Evolutionary conservation across 805 yeast genomes (phyloP).

Genomic region (Ogataea paraovalis): DNA sequence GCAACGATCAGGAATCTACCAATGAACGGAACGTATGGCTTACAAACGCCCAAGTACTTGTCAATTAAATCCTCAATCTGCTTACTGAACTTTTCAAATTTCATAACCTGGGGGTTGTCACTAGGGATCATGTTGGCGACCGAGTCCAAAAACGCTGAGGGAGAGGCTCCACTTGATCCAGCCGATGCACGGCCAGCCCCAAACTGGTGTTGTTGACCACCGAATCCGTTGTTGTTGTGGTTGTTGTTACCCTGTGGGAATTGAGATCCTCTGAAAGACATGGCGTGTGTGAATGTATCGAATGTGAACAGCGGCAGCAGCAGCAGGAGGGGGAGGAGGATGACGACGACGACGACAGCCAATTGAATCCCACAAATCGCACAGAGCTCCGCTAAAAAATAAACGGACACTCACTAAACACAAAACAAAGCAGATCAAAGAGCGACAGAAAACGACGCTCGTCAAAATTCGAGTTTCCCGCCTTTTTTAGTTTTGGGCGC

Average conservation of each 20-base stretch:
- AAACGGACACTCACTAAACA: too few relatives aligned
- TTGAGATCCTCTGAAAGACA: slow-evolving; percentile 33
- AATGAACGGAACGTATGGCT: slow-evolving; percentile 78
- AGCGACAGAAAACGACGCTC: too few relatives aligned
- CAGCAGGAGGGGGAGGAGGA: too few relatives aligned
- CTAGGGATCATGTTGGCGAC: slow-evolving; percentile 30
- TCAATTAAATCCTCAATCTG: slow-evolving; percentile 53
- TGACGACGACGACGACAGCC: background rate
- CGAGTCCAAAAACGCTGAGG: slow-evolving; percentile 17
- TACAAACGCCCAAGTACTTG: slow-evolving; percentile 46
- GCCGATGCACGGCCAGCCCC: background rate
- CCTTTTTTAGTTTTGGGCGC: background rate
- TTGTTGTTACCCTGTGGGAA: slow-evolving; percentile 18
- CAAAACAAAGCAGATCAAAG: background rate
- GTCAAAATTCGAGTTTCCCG: background rate
- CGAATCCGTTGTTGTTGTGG: slow-evolving; percentile 6
- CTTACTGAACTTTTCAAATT: slow-evolving; percentile 49
- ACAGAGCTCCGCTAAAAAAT: too few relatives aligned
- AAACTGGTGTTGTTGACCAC: slow-evolving; percentile 3
- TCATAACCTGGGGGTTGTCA: slow-evolving; percentile 28
- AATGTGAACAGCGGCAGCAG: too few relatives aligned
- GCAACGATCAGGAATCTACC: slow-evolving; percentile 91
- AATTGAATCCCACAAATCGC: too few relatives aligned
- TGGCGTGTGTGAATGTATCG: slow-evolving; percentile 7
- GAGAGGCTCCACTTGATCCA: slow-evolving; percentile 1